phyloP scores from a whole-genome alignment of 2,329 filamentous ascomycete species.

The Aspergillus brunneoviolaceus region DNA sequence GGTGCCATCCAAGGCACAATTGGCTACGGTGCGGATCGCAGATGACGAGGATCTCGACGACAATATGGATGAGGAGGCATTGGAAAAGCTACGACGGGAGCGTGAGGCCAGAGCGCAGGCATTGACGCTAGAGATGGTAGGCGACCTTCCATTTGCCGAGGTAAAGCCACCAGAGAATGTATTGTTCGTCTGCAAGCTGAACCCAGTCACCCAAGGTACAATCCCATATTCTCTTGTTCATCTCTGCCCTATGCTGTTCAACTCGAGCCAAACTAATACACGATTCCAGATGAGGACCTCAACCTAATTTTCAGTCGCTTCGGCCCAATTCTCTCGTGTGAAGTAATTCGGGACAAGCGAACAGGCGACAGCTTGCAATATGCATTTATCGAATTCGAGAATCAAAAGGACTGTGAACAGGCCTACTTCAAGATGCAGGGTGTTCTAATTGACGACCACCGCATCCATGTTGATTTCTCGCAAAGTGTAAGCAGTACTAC shows the following conservation, averaged over 20 bases:
- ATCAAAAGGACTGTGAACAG: conserved; percentile 87
- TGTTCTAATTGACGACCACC: conserved; percentile 92
- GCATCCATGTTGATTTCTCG: conserved; percentile 98
- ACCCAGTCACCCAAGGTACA: conserved; percentile 79
- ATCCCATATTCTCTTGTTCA: not conserved
- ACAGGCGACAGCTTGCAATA: conserved; percentile 96
- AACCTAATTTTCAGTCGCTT: conserved; percentile 97
- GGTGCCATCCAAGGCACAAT: conserved; percentile 75
- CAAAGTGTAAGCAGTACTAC: conserved; percentile 69
- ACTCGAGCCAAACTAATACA: conserved; percentile 1
- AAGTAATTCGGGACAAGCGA: conserved; percentile 90
- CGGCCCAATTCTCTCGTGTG: conserved; percentile 89
- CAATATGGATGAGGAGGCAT: conserved; percentile 74
- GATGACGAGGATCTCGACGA: conserved; percentile 82
- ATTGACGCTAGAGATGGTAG: conserved; percentile 94
- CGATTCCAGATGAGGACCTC: conserved; percentile 73
- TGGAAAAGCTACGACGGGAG: conserved; percentile 78
- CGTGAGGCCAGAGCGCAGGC: conserved; percentile 91
- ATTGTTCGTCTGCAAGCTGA: conserved; percentile 96
- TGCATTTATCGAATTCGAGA: conserved; percentile 94
- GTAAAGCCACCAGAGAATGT: conserved; percentile 97
- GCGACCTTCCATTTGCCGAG: conserved; percentile 94
- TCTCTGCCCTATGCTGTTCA: not conserved
- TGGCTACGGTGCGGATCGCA: conserved; percentile 86
- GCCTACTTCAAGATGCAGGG: conserved; percentile 99